Evolutionary conservation across 225 moss, liverwort and hornwort species (phyloP).

Genomic region (Takakia lepidozioides): DNA sequence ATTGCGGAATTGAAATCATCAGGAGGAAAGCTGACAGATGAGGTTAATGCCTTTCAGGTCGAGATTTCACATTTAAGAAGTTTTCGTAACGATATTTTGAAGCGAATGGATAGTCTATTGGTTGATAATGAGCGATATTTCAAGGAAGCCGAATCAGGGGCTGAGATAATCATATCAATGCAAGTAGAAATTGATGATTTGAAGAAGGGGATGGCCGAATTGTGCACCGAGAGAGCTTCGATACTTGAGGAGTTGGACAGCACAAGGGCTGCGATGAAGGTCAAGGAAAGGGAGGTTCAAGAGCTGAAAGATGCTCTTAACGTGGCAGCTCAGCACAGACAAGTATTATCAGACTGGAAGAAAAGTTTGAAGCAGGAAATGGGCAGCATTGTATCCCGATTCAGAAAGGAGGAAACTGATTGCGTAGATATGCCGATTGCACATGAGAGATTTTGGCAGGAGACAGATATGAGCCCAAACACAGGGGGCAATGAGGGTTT

Average conservation of each 20-base stretch:
- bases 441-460: not conserved
- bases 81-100: not conserved
- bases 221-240: not conserved
- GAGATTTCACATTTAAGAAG: not conserved
- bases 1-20: not conserved
- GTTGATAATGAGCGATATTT: not conserved
- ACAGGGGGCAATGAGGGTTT: constrained; percentile 3
- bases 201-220: not conserved
- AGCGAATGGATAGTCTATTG: not conserved
- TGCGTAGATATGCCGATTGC: too few species aligned
- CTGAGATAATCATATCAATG: not conserved
- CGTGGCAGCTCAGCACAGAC: constrained; percentile 10
- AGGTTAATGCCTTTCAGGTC: not conserved
- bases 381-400: not conserved
- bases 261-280: constrained; percentile 15
- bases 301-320: constrained; percentile 13
- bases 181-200: not conserved
- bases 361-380: constrained; percentile 2
- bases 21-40: not conserved
- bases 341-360: constrained; percentile 16
- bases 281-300: constrained; percentile 14
- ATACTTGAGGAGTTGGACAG: constrained; percentile 15
- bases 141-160: constrained; percentile 2
- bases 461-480: not conserved
- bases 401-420: too few species aligned